Evolutionary conservation across 768 basidiomycete genomes (phyloP).

Genomic region (Rickenella mellea): DNA sequence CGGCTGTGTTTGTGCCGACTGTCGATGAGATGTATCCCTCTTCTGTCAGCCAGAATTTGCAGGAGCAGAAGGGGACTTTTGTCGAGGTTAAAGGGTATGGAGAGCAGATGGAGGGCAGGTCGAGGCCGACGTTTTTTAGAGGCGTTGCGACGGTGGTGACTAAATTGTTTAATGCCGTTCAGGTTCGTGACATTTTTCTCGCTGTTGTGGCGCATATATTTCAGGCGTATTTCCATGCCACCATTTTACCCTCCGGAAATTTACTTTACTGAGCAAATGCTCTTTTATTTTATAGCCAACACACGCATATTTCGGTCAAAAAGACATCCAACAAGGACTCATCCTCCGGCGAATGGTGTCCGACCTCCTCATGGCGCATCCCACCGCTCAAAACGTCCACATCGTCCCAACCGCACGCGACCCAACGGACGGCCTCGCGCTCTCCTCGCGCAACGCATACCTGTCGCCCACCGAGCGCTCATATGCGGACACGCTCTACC

Average conservation of each 20-base stretch:
- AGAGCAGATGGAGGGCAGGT: slow-evolving; percentile 87
- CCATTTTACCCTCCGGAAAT: not conserved
- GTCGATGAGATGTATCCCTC: slow-evolving; percentile 88
- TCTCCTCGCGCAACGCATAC: slow-evolving; percentile 88
- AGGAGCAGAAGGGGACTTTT: slow-evolving; percentile 77
- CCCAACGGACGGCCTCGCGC: slow-evolving; percentile 55
- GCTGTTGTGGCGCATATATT: not conserved
- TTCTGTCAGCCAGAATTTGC: slow-evolving; percentile 71
- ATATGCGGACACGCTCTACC: slow-evolving; percentile 54
- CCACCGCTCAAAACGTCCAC: slow-evolving; percentile 61
- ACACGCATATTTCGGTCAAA: slow-evolving; percentile 92
- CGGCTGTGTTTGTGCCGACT: slow-evolving; percentile 72
- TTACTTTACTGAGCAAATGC: not conserved
- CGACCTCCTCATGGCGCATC: slow-evolving; percentile 78
- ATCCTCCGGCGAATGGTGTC: slow-evolving; percentile 67
- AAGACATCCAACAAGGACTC: slow-evolving; percentile 95
- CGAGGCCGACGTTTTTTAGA: slow-evolving; percentile 85
- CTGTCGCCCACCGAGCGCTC: slow-evolving; percentile 54
- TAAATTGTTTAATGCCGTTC: slow-evolving; percentile 88
- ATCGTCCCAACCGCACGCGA: slow-evolving; percentile 83
- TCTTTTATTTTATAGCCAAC: slow-evolving; percentile 52
- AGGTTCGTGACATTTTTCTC: slow-evolving; percentile 50
- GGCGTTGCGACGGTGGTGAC: slow-evolving; percentile 93
- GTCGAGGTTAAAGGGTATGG: slow-evolving; percentile 87
- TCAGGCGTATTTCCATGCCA: not conserved